Conservation (phyloP, 2,329 filamentous ascomycete species). For the Pestalotiopsis sp. region DNA sequence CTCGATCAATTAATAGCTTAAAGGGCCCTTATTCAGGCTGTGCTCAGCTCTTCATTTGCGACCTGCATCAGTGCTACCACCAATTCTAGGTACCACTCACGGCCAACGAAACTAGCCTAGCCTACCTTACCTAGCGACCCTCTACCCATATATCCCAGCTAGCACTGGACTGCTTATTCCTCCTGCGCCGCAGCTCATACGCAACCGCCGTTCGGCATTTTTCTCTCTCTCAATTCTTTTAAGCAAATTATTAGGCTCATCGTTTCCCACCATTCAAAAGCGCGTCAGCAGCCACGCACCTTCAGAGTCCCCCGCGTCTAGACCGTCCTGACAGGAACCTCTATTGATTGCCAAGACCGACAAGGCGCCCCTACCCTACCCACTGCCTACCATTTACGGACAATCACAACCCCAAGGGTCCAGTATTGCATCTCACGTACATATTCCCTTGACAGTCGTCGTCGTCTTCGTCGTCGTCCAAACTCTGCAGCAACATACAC, state of each 20-base stretch:
- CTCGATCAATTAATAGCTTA: conserved; percentile 1
- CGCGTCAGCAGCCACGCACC: not conserved
- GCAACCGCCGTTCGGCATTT: not conserved
- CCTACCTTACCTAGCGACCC: not conserved
- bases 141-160: not conserved
- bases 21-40: conserved; percentile 1
- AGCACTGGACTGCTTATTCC: not conserved
- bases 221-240: not conserved
- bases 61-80: not conserved
- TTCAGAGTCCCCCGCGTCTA: not conserved
- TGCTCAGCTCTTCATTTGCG: conserved; percentile 3
- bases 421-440: not conserved
- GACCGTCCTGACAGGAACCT: not conserved
- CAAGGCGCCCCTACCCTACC: not conserved
- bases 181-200: not conserved
- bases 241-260: not conserved
- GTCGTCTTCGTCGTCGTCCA: no score
- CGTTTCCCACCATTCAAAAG: conserved; percentile 5
- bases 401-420: not conserved
- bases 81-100: not conserved
- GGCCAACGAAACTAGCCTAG: not conserved
- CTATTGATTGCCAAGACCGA: conserved; percentile 5
- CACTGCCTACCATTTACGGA: not conserved
- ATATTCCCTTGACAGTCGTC: no score
- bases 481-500: no score